Conservation (phyloP, 306 rosid species). For the Begonia masoniana region DNA sequence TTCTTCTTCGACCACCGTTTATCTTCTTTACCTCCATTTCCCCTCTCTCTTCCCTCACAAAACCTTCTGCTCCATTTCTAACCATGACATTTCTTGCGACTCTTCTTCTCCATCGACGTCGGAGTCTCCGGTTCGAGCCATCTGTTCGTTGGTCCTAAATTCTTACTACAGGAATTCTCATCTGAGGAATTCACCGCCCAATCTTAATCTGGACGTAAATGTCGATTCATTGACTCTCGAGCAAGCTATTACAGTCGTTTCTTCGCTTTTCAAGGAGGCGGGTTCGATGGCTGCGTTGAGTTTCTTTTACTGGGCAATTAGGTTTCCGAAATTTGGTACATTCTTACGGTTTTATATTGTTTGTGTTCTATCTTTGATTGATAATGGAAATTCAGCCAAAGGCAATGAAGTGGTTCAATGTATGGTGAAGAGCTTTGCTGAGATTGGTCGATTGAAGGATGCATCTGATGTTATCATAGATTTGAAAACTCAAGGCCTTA, state of each 20-base stretch:
- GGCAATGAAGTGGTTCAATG: constrained; percentile 57
- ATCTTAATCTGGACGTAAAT: constrained; percentile 36
- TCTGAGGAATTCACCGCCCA: constrained; percentile 26
- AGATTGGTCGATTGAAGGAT: constrained; percentile 69
- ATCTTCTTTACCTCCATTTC: too few species aligned
- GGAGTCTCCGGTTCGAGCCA: constrained; percentile 27
- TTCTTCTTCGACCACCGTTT: too few species aligned
- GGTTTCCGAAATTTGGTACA: constrained; percentile 41
- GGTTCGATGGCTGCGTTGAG: constrained; percentile 70
- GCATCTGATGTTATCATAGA: constrained; percentile 66
- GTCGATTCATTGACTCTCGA: constrained; percentile 41
- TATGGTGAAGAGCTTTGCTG: constrained; percentile 49
- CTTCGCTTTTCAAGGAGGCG: constrained; percentile 55
- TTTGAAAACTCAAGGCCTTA: constrained; percentile 63
- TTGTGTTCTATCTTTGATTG: constrained; percentile 40
- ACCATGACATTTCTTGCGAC: background rate
- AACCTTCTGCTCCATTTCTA: too few species aligned
- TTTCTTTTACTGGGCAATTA: constrained; percentile 66
- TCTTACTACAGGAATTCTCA: constrained; percentile 35
- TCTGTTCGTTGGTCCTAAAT: constrained; percentile 50
- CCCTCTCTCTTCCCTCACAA: too few species aligned
- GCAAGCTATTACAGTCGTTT: constrained; percentile 47
- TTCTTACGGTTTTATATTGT: constrained; percentile 64
- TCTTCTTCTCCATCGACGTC: constrained; percentile 20
- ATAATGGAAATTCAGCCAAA: constrained; percentile 44